These are phyloP conservation scores for Porodaedalea pini DNA, from an alignment of 1,284 basidiomycete species.

Conservation along the genomic window DNA sequence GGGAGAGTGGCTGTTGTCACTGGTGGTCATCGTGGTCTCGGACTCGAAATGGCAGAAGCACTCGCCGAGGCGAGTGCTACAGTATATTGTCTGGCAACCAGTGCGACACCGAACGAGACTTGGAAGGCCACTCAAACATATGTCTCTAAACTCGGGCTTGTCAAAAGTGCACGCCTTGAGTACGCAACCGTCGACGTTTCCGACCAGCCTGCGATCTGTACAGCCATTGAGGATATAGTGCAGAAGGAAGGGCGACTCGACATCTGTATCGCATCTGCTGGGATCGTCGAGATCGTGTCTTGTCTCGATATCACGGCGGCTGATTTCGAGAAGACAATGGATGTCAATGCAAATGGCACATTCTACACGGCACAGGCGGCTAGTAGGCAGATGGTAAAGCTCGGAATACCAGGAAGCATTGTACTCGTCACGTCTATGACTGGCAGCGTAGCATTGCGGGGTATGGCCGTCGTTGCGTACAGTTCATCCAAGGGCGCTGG, in stretches of 20 bases:
- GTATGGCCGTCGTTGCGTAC: constrained; percentile 72
- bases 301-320: constrained; percentile 69
- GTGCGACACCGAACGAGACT: constrained; percentile 59
- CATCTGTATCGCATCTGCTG: constrained; percentile 74
- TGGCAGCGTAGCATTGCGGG: constrained; percentile 61
- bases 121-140: constrained; percentile 58
- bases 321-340: constrained; percentile 62
- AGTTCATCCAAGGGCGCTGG: constrained; percentile 82
- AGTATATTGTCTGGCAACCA: constrained; percentile 76
- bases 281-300: constrained; percentile 60
- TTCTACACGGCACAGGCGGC: constrained; percentile 78
- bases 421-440: constrained; percentile 82
- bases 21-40: constrained; percentile 77
- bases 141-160: constrained; percentile 41
- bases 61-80: constrained; percentile 74
- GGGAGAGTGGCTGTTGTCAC: constrained; percentile 75
- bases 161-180: constrained; percentile 48
- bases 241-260: constrained; percentile 65
- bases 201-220: constrained; percentile 57
- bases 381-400: constrained; percentile 70
- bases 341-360: constrained; percentile 75
- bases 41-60: constrained; percentile 77
- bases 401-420: constrained; percentile 71
- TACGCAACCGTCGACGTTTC: constrained; percentile 66
- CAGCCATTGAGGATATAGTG: constrained; percentile 55